Percentiles rank a stretch among this genome's conserved stretches.
These are phyloP conservation scores for Aspergillus ochraceus DNA, from an alignment of 2,329 filamentous ascomycete genomes.

Conservation along the genomic window DNA sequence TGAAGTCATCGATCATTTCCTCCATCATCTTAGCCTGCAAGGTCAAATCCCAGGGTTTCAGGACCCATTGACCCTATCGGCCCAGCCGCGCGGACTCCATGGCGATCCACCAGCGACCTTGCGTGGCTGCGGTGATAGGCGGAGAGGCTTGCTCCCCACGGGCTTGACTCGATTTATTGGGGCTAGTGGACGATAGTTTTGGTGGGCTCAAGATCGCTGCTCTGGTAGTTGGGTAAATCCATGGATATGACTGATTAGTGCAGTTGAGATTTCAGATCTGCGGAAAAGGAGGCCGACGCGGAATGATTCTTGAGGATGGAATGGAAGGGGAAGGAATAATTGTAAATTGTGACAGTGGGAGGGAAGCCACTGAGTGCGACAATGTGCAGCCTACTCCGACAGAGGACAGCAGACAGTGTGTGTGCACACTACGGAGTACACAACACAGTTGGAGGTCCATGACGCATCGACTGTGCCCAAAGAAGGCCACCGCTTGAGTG, in stretches of 20 bases:
- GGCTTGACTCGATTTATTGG: neutral
- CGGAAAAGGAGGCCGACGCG: neutral
- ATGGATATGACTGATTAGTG: neutral
- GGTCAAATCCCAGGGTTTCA: neutral
- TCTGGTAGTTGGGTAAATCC: neutral
- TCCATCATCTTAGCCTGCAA: constrained; percentile 5
- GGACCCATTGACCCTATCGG: constrained; percentile 3
- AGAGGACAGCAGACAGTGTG: too few relatives aligned
- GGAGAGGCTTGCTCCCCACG: neutral
- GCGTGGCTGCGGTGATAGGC: neutral
- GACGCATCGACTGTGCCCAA: neutral
- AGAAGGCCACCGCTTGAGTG: constrained; percentile 8
- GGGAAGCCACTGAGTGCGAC: neutral
- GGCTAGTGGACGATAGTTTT: neutral
- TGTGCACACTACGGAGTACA: too few relatives aligned
- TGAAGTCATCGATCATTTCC: constrained; percentile 11
- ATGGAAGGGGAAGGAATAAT: neutral
- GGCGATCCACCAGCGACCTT: neutral
- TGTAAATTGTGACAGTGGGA: too few relatives aligned
- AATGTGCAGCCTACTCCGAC: too few relatives aligned
- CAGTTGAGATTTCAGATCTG: neutral
- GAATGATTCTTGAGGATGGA: neutral
- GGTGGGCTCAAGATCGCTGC: neutral
- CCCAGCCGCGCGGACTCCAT: constrained; percentile 6
- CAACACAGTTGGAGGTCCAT: neutral